A percentile compares a stretch with the other conserved stretches of the same genome.
Conservation (phyloP, 2,329 filamentous ascomycete species). For the Phialophora macrospora region DNA sequence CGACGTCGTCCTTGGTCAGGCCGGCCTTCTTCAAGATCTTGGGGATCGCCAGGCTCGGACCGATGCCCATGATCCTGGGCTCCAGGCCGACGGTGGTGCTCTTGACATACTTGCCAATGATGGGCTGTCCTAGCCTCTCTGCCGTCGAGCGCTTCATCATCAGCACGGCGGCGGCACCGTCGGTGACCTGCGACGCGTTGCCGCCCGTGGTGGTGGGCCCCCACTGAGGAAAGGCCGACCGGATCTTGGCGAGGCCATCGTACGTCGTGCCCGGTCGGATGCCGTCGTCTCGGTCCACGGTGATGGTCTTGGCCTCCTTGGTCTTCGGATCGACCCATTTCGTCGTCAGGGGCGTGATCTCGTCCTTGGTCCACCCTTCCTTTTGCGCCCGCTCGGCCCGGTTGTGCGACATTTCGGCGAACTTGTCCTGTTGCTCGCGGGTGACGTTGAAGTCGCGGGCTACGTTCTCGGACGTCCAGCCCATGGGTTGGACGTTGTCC, state of each 20-base stretch:
- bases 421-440: slow-evolving; percentile 81
- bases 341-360: slow-evolving; percentile 85
- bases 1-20: slow-evolving; percentile 84
- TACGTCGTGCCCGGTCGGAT: slow-evolving; percentile 82
- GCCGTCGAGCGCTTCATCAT: slow-evolving; percentile 95
- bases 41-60: slow-evolving; percentile 94
- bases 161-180: slow-evolving; percentile 92
- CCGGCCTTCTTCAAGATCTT: slow-evolving; percentile 86
- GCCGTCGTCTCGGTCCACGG: slow-evolving; percentile 84
- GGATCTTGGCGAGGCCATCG: slow-evolving; percentile 86
- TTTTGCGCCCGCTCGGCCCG: slow-evolving; percentile 86
- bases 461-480: slow-evolving; percentile 92
- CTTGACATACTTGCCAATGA: slow-evolving; percentile 91
- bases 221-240: slow-evolving; percentile 85
- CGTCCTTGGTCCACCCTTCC: slow-evolving; percentile 86
- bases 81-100: slow-evolving; percentile 88
- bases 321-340: slow-evolving; percentile 90
- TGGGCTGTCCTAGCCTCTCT: slow-evolving; percentile 81
- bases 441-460: slow-evolving; percentile 78
- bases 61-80: slow-evolving; percentile 94
- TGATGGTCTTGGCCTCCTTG: slow-evolving; percentile 79
- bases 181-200: slow-evolving; percentile 92
- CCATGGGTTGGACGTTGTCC: slow-evolving; percentile 98
- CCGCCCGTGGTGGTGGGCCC: slow-evolving; percentile 87
- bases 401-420: slow-evolving; percentile 85